Evolutionary conservation across 2,329 filamentous ascomycete genomes (phyloP).

Genomic region (Xylariaceae sp.): DNA sequence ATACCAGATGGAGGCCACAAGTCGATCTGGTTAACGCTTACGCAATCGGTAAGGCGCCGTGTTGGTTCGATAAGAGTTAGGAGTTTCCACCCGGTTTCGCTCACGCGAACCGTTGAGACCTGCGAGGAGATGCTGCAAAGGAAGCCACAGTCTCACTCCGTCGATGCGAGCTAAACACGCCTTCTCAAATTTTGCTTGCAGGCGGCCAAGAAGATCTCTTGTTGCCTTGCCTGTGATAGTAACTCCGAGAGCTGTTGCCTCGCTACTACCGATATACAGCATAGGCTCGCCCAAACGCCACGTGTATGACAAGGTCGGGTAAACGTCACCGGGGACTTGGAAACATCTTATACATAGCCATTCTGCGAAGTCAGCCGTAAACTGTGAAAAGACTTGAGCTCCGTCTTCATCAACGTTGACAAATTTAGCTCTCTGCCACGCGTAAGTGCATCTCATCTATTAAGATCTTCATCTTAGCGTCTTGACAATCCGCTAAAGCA

Average conservation of each 20-base stretch:
- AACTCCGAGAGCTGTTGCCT: neutral
- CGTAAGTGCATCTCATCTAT: neutral
- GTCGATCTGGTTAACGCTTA: too few species aligned
- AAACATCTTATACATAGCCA: neutral
- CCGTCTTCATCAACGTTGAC: conserved; percentile 5
- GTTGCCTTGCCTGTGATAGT: too few species aligned
- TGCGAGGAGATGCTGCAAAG: too few species aligned
- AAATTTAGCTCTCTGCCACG: conserved; percentile 11
- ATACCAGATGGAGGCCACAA: too few species aligned
- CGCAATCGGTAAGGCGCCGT: neutral
- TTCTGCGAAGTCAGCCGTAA: conserved; percentile 4
- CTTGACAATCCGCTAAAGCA: neutral
- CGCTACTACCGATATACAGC: neutral
- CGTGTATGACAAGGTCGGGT: neutral
- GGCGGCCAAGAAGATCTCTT: neutral
- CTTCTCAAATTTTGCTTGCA: conserved; percentile 1
- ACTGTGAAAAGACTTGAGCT: conserved; percentile 1
- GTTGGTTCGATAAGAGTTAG: too few species aligned
- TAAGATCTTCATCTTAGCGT: conserved; percentile 23
- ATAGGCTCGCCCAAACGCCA: neutral
- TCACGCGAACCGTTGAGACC: too few species aligned
- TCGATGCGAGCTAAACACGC: conserved; percentile 5
- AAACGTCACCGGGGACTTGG: neutral
- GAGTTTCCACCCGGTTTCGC: too few species aligned
- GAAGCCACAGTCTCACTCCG: neutral